Base-by-base conservation (phyloP, 1,284 basidiomycete species). In the Ganoderma lucidum region DNA sequence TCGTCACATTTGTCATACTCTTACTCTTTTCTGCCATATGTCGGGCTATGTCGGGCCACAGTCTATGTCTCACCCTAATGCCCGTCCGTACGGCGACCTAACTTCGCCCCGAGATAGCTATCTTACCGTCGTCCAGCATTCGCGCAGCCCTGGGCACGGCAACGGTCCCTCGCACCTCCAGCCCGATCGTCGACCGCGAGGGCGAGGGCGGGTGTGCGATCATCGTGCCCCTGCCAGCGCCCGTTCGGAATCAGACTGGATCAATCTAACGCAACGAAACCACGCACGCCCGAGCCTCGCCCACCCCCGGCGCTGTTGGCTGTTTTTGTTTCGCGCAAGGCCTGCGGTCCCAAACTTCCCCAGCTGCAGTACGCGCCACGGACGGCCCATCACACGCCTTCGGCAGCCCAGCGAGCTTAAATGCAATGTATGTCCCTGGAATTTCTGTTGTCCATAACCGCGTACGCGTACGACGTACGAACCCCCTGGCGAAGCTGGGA, bases 191-290 rank as follows among this genome's bases (percentile, higher is more conserved):
- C 48, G n/a, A 53, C 12, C 45, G 8, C 23, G 23, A 23, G 23
- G 23, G 6, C 10, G 23, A 28, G 48, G 23, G 23, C 3, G 45
- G 6, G 48, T 53, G 48, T 53, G 48, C 48, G 48, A 56, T 56
- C 53, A 56, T 56, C 53, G 53, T 56, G 32, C 23, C 23, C 23
- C 10, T 28, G 23, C 23, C 23, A 23, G 23, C 12, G 23, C 53
- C 1, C 8, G 53, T 56, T 56, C 53, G 53, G 53, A 55, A 55
- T 55, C 53, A 55, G 53, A 55, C 30, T 55, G 53, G 53, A 56
- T 56, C 53, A 56, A 6, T 9, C 32, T 56, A 56, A 53, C 48
- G 48, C 48, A 28, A 53, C 48, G 48, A 53, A 53, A 2, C 48
- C 30, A 56, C 30, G 53, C 32, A 56, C 4, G 9, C 53, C 32